Conservation (phyloP, 495 filamentous ascomycete genomes). For the Monascus purpureus region DNA sequence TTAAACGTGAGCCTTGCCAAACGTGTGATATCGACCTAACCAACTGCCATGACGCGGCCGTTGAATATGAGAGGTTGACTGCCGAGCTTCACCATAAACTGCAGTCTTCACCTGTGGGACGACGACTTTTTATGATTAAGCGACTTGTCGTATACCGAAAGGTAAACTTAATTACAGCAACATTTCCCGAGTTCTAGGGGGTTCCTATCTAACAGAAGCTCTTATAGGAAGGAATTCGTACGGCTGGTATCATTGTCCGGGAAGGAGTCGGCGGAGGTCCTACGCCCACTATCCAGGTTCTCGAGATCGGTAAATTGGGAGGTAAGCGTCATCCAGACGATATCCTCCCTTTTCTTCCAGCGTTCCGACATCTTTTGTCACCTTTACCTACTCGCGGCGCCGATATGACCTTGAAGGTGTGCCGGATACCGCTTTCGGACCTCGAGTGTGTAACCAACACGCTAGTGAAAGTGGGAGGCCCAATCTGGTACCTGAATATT, state of each 20-base stretch:
- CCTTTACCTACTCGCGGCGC: slow-evolving; percentile 38
- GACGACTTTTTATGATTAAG: slow-evolving; percentile 58
- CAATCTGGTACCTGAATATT: slow-evolving; percentile 30
- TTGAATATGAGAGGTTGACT: slow-evolving; percentile 62
- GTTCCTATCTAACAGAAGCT: too few species aligned
- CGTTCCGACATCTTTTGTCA: slow-evolving; percentile 46
- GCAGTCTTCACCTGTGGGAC: slow-evolving; percentile 60
- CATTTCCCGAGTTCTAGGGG: too few species aligned
- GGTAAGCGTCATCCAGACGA: slow-evolving; percentile 59
- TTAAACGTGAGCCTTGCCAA: slow-evolving; percentile 72
- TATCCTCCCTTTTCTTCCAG: slow-evolving; percentile 61
- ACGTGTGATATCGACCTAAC: slow-evolving; percentile 72
- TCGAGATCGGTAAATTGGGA: slow-evolving; percentile 53
- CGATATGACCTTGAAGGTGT: slow-evolving; percentile 48
- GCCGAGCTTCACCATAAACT: slow-evolving; percentile 58
- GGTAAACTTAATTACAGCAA: slow-evolving; percentile 20
- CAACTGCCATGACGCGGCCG: slow-evolving; percentile 61
- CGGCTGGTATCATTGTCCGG: slow-evolving; percentile 61
- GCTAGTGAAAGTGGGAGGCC: slow-evolving; percentile 44
- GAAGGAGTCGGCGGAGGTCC: slow-evolving; percentile 51
- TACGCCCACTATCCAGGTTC: slow-evolving; percentile 55
- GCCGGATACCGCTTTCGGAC: slow-evolving; percentile 54
- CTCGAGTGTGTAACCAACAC: slow-evolving; percentile 72
- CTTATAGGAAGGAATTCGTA: slow-evolving; percentile 57
- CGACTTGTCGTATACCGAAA: slow-evolving; percentile 61